Conservation (phyloP, 1,284 basidiomycete species). For the Hypsizygus ulmarius region DNA sequence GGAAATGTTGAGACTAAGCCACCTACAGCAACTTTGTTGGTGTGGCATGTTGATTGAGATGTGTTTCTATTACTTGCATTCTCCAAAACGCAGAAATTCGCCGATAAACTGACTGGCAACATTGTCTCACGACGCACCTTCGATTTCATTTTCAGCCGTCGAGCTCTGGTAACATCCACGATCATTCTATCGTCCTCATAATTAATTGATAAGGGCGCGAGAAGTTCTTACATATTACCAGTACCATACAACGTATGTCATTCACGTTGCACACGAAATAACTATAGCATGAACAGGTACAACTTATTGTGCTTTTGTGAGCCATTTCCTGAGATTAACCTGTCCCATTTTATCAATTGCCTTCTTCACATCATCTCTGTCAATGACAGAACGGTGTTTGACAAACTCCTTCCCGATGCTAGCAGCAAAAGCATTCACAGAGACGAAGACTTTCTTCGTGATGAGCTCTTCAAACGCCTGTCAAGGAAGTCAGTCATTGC, state of each 20-base stretch:
- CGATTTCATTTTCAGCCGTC: too few species aligned
- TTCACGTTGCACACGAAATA: not conserved
- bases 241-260: too few species aligned
- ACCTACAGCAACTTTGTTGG: not conserved
- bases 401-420: constrained; percentile 59
- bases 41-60: constrained; percentile 1
- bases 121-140: too few species aligned
- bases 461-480: constrained; percentile 72
- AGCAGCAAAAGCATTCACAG: constrained; percentile 42
- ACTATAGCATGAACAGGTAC: not conserved
- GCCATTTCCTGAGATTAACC: constrained; percentile 74
- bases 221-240: too few species aligned
- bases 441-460: constrained; percentile 49
- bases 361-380: constrained; percentile 57
- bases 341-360: constrained; percentile 66
- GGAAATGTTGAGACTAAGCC: not conserved
- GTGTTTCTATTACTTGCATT: too few species aligned
- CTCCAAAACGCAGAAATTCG: too few species aligned
- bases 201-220: too few species aligned
- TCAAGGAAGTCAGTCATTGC: constrained; percentile 3
- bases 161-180: too few species aligned
- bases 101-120: too few species aligned
- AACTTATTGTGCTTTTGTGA: constrained; percentile 47
- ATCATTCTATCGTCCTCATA: too few species aligned
- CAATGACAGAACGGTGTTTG: constrained; percentile 60